These are phyloP conservation scores for Fraxinus baroniana DNA, from an alignment of 305 asterid genomes.

Conservation along the genomic window DNA sequence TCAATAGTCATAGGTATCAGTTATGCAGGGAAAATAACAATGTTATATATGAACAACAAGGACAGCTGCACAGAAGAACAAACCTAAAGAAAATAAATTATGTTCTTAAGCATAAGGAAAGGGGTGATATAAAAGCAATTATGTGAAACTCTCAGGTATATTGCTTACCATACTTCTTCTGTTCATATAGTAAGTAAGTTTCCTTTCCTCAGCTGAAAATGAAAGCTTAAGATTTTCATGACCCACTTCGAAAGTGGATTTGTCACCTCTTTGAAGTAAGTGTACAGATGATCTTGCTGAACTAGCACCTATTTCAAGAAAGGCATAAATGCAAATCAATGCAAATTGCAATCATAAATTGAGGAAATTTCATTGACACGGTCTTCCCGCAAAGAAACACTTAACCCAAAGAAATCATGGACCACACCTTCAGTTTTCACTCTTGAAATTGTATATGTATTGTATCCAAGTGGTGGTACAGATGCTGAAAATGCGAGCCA, in stretches of 20 bases:
- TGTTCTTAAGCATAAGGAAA: slow-evolving; percentile 2
- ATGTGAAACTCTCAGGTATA: slow-evolving; percentile 4
- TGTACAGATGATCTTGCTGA: slow-evolving; percentile 35
- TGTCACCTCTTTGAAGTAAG: slow-evolving; percentile 21
- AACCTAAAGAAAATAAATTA: neutral
- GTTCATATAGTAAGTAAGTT: slow-evolving; percentile 36
- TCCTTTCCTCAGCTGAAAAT: slow-evolving; percentile 41
- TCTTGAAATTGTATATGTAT: slow-evolving; percentile 34
- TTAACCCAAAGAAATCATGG: neutral
- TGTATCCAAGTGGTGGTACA: slow-evolving; percentile 44
- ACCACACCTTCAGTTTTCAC: slow-evolving; percentile 30
- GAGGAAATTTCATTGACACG: slow-evolving; percentile 1
- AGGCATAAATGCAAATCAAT: slow-evolving; percentile 2
- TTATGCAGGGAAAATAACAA: slow-evolving; percentile 17
- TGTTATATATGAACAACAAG: slow-evolving; percentile 2
- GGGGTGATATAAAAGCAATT: neutral
- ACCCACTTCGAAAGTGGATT: slow-evolving; percentile 41
- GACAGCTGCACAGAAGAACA: neutral
- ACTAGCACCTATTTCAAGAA: slow-evolving; percentile 31
- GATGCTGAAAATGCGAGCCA: slow-evolving; percentile 43
- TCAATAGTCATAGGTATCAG: slow-evolving; percentile 16
- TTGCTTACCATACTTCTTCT: slow-evolving; percentile 40
- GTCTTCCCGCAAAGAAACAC: neutral
- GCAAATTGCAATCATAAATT: neutral
- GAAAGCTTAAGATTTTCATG: slow-evolving; percentile 51